A percentile compares a stretch with the other conserved stretches of the same genome.
Conservation (phyloP, 106 monocot genomes). For the Dioscorea zingiberensis region DNA sequence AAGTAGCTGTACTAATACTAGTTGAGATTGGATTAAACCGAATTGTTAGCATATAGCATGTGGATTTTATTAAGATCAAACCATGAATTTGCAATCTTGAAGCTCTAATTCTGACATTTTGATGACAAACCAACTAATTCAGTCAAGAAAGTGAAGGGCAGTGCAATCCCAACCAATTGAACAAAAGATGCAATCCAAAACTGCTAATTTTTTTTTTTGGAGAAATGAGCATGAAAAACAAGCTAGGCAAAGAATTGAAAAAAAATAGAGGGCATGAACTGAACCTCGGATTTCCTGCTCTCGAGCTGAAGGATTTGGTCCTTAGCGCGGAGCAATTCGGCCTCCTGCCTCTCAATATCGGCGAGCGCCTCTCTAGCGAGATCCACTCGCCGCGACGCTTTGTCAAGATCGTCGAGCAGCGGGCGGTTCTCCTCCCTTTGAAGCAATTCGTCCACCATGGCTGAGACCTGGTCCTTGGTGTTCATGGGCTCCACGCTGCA, state of each 20-base stretch:
- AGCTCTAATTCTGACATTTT: too few relatives aligned
- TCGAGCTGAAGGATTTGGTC: slow-evolving; percentile 42
- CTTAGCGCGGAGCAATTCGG: slow-evolving; percentile 32
- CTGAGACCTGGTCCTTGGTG: slow-evolving; percentile 11
- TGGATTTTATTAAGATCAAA: too few relatives aligned
- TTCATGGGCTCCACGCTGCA: slow-evolving; percentile 4
- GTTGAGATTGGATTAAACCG: too few relatives aligned
- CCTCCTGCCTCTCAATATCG: slow-evolving; percentile 60
- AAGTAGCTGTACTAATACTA: too few relatives aligned
- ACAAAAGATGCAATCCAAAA: too few relatives aligned
- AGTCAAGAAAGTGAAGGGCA: too few relatives aligned
- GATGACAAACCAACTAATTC: too few relatives aligned
- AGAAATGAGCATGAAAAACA: too few relatives aligned
- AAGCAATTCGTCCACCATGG: slow-evolving; percentile 66
- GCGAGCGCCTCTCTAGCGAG: slow-evolving; percentile 54
- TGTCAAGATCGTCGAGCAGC: slow-evolving; percentile 55
- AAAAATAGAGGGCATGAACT: background rate
- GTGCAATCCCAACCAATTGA: too few relatives aligned
- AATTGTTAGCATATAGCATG: too few relatives aligned
- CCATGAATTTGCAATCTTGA: too few relatives aligned
- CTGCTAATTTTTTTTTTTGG: too few relatives aligned
- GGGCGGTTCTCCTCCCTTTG: slow-evolving; percentile 58
- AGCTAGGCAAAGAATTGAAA: slow-evolving; percentile 2
- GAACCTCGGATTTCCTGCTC: slow-evolving; percentile 20
- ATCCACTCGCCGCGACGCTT: slow-evolving; percentile 60